phyloP scores from a whole-genome alignment of 345 rosid genomes.

The Eutrema japonicum region DNA sequence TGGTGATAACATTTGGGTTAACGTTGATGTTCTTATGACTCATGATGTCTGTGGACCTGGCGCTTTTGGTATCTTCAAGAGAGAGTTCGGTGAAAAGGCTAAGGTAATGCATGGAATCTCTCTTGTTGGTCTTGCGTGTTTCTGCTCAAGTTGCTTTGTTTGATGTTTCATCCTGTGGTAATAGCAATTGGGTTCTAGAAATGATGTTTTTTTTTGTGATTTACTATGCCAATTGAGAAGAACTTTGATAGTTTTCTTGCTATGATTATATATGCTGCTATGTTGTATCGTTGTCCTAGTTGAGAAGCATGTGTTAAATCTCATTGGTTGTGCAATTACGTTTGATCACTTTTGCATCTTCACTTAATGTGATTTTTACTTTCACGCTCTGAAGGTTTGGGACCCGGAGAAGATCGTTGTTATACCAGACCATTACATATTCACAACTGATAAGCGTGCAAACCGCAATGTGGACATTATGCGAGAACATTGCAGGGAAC shows the following conservation, averaged over 20 bases:
- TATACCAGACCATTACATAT: constrained; percentile 96
- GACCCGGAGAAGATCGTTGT: constrained; percentile 92
- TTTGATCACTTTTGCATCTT: background rate
- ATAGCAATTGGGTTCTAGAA: background rate
- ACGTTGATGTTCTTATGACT: constrained; percentile 91
- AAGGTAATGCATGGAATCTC: constrained; percentile 51
- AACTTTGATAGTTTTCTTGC: background rate
- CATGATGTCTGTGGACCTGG: constrained; percentile 99
- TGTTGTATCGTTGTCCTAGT: constrained; percentile 4
- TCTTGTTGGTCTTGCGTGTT: background rate
- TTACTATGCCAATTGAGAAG: background rate
- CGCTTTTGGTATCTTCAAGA: constrained; percentile 87
- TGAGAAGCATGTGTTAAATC: constrained; percentile 5
- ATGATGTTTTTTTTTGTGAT: background rate
- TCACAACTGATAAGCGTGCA: constrained; percentile 90
- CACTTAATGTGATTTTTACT: constrained; percentile 21
- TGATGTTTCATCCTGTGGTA: background rate
- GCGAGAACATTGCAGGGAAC: constrained; percentile 88
- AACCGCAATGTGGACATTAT: constrained; percentile 95
- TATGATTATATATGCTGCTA: constrained; percentile 7
- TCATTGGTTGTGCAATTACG: background rate
- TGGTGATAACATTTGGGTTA: constrained; percentile 96
- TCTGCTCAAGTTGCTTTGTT: background rate
- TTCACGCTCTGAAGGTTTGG: constrained; percentile 71
- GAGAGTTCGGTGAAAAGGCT: constrained; percentile 84